A percentile compares a stretch with the other conserved stretches of the same genome.
Conservation (phyloP, 257 asterid species). For the Lavandula angustifolia region DNA sequence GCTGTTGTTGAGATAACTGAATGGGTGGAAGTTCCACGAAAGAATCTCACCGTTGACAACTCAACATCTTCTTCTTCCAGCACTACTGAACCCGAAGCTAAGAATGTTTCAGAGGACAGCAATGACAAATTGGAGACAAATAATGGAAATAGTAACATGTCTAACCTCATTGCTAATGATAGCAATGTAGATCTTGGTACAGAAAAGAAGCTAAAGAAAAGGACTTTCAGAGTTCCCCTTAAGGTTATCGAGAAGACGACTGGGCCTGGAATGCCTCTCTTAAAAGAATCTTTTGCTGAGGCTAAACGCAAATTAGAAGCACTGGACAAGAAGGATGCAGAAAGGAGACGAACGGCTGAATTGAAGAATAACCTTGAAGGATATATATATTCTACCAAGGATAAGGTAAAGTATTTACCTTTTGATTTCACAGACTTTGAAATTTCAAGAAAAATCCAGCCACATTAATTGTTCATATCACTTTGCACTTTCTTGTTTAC, state of each 20-base stretch:
- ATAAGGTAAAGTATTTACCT: constrained; percentile 57
- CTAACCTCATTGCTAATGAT: constrained; percentile 49
- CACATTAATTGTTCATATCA: constrained; percentile 10
- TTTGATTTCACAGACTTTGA: constrained; percentile 22
- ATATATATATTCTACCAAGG: constrained; percentile 91
- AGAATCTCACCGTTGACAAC: constrained; percentile 79
- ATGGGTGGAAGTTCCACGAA: constrained; percentile 95
- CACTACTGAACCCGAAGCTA: constrained; percentile 51
- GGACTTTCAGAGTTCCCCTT: constrained; percentile 85
- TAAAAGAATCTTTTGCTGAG: constrained; percentile 67
- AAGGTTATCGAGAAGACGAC: constrained; percentile 87
- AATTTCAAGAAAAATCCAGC: neutral
- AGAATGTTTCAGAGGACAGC: constrained; percentile 57
- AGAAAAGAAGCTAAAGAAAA: constrained; percentile 88
- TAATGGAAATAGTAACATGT: constrained; percentile 41
- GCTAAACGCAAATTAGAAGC: constrained; percentile 68
- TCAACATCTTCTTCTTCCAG: constrained; percentile 69
- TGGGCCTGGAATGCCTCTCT: constrained; percentile 82
- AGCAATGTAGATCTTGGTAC: constrained; percentile 55
- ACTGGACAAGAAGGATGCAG: constrained; percentile 91
- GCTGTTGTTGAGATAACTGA: constrained; percentile 91
- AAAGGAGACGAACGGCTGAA: constrained; percentile 93
- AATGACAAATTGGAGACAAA: constrained; percentile 49
- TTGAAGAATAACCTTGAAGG: constrained; percentile 92
- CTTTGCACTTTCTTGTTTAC: neutral